Percentiles rank a stretch among this genome's conserved stretches.
phyloP scores from a whole-genome alignment of 352 stramenopile species.

The Phytophthora pini region DNA sequence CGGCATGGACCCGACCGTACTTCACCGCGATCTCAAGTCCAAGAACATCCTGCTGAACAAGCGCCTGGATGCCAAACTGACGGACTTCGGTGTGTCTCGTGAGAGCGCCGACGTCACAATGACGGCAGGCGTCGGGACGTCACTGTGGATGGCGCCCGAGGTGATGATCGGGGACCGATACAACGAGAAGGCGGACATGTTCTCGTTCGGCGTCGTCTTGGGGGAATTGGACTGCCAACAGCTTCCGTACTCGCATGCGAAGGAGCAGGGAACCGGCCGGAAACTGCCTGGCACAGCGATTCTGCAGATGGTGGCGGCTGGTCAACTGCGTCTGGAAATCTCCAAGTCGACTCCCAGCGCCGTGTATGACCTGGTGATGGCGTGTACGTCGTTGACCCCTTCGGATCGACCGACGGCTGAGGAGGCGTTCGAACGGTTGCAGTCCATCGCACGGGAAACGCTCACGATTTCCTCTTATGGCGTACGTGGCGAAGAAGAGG shows the following conservation, averaged over 20 bases:
- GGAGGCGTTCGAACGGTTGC: conserved; percentile 43
- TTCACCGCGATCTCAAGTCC: conserved; percentile 49
- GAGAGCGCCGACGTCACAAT: conserved; percentile 49
- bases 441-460: conserved; percentile 33
- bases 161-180: conserved; percentile 58
- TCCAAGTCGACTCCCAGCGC: conserved; percentile 30
- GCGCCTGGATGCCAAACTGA: conserved; percentile 41
- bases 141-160: conserved; percentile 51
- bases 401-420: conserved; percentile 40
- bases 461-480: conserved; percentile 36
- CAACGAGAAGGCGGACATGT: conserved; percentile 51
- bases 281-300: conserved; percentile 44
- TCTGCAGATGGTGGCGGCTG: conserved; percentile 49
- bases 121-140: conserved; percentile 51
- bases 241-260: conserved; percentile 42
- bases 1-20: conserved; percentile 38
- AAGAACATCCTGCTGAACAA: conserved; percentile 50
- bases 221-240: conserved; percentile 41
- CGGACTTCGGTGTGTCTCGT: conserved; percentile 56
- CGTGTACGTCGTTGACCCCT: conserved; percentile 45
- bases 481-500: conserved; percentile 23
- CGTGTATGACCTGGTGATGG: conserved; percentile 40
- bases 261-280: conserved; percentile 24
- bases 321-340: conserved; percentile 42
- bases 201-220: conserved; percentile 54